phyloP scores from a whole-genome alignment of 2,329 filamentous ascomycete species.

The Sporothrix schenckii region DNA sequence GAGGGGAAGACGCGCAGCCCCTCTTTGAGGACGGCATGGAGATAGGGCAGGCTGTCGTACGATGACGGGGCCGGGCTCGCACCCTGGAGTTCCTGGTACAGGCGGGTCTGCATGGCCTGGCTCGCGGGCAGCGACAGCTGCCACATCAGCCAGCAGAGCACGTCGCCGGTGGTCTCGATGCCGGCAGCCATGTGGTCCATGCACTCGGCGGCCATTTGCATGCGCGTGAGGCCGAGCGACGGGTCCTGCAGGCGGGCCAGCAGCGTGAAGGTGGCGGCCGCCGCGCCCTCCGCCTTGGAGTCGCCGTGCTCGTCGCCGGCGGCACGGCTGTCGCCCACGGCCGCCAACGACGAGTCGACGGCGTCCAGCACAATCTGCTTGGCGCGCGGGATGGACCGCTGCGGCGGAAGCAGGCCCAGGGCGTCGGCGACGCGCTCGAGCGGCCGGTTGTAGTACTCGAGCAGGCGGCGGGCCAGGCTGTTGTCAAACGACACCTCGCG shows the following conservation, averaged over 20 bases:
- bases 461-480: conserved; percentile 65
- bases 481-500: conserved; percentile 68
- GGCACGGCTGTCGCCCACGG: not conserved
- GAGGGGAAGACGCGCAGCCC: conserved; percentile 63
- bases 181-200: conserved; percentile 72
- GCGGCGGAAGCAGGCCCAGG: conserved; percentile 54
- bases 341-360: conserved; percentile 40
- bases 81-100: conserved; percentile 56
- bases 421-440: conserved; percentile 52
- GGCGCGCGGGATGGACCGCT: conserved; percentile 60
- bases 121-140: conserved; percentile 65
- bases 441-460: conserved; percentile 59
- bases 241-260: conserved; percentile 58
- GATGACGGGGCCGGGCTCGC: conserved; percentile 4
- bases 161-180: conserved; percentile 73
- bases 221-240: conserved; percentile 48
- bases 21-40: conserved; percentile 66
- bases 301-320: not conserved
- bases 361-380: conserved; percentile 61
- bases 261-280: conserved; percentile 55
- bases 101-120: conserved; percentile 52
- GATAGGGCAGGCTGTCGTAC: conserved; percentile 58
- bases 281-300: not conserved
- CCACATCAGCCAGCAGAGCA: conserved; percentile 71
- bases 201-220: conserved; percentile 67